Evolutionary conservation across 2,329 filamentous ascomycete species (phyloP).

Genomic region (Rutstroemia sp.): DNA sequence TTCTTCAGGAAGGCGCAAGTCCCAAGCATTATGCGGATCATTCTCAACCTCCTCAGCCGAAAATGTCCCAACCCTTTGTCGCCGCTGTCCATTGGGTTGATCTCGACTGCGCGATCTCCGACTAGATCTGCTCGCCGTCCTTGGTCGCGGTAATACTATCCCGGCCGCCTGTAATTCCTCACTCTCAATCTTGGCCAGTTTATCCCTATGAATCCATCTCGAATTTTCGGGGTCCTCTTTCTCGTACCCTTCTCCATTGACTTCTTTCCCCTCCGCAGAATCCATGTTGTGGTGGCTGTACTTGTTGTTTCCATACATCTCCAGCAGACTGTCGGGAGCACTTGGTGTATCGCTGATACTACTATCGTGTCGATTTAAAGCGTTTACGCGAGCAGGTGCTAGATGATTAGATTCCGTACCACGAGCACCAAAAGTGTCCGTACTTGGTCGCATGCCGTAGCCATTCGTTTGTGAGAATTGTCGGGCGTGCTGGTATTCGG

Average conservation of each 20-base stretch:
- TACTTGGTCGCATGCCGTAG: neutral
- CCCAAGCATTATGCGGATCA: constrained; percentile 49
- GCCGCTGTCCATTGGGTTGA: constrained; percentile 34
- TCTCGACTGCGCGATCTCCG: constrained; percentile 34
- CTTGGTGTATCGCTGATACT: constrained; percentile 35
- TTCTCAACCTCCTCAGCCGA: constrained; percentile 33
- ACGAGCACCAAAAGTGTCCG: constrained; percentile 5
- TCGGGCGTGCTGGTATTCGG: neutral
- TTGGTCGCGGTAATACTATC: constrained; percentile 48
- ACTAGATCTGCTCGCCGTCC: constrained; percentile 44
- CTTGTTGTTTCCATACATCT: constrained; percentile 33
- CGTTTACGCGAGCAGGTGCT: constrained; percentile 30
- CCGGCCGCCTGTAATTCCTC: constrained; percentile 74
- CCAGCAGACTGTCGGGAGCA: constrained; percentile 39
- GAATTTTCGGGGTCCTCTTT: constrained; percentile 48
- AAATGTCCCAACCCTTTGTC: constrained; percentile 31
- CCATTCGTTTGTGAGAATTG: constrained; percentile 16
- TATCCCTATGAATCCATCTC: constrained; percentile 83
- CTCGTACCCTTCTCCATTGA: constrained; percentile 23
- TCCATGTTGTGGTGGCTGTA: constrained; percentile 24
- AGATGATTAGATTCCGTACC: constrained; percentile 25
- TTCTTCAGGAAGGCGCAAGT: constrained; percentile 71
- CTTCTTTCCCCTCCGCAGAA: constrained; percentile 19
- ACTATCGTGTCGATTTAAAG: constrained; percentile 34
- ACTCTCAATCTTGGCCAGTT: constrained; percentile 73